phyloP scores from a whole-genome alignment of 176 grass and related monocot species.

The Oryza officinalis region DNA sequence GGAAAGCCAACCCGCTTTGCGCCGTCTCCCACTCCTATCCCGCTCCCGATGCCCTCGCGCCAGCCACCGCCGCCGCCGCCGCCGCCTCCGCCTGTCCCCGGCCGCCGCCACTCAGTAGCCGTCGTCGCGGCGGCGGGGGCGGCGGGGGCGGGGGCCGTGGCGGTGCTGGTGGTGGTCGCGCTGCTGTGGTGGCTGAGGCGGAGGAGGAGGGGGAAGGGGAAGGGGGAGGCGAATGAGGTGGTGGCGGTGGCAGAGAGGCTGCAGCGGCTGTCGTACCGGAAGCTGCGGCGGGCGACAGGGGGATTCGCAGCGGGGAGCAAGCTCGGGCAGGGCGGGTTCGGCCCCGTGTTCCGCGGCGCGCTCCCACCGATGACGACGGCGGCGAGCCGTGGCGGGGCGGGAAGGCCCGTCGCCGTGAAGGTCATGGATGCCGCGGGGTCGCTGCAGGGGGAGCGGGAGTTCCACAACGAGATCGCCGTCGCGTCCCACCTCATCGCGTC shows the following conservation, averaged over 20 bases:
- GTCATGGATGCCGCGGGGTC: conserved; percentile 71
- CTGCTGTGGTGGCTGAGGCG: conserved; percentile 44
- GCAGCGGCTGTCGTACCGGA: conserved; percentile 48
- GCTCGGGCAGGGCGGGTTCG: conserved; percentile 79
- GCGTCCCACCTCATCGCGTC: conserved; percentile 46
- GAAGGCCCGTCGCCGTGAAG: conserved; percentile 63
- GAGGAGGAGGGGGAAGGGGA: background rate
- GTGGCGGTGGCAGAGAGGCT: background rate
- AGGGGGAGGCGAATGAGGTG: background rate
- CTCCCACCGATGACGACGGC: conserved; percentile 18
- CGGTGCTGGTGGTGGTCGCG: background rate
- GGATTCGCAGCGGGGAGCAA: conserved; percentile 45
- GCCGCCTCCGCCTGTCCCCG: background rate
- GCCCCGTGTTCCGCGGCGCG: conserved; percentile 59
- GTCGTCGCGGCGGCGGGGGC: background rate
- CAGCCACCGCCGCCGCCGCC: conserved; percentile 18
- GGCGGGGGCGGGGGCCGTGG: background rate
- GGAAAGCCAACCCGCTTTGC: conserved; percentile 50
- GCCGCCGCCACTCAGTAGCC: conserved; percentile 1
- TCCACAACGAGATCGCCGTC: conserved; percentile 74
- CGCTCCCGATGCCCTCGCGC: conserved; percentile 54
- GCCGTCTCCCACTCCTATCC: background rate
- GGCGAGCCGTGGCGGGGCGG: background rate
- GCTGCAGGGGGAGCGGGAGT: conserved; percentile 93
- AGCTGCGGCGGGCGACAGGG: conserved; percentile 68